Conservation (phyloP, 768 basidiomycete species). For the Kwoniella dendrophila region DNA sequence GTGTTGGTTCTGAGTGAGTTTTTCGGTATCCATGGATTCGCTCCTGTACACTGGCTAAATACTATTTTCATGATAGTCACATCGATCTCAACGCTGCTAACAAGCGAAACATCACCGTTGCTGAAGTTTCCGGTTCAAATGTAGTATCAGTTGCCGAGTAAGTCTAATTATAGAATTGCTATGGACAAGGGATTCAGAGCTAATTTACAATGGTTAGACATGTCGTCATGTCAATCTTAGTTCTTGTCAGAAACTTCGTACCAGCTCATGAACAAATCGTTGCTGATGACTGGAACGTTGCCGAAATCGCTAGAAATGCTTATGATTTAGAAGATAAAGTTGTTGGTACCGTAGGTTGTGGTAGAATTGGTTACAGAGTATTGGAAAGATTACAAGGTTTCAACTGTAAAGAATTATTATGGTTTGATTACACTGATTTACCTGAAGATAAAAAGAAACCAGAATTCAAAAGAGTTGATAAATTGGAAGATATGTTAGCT, state of each 20-base stretch:
- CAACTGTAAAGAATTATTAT: slow-evolving; percentile 84
- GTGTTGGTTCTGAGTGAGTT: slow-evolving; percentile 86
- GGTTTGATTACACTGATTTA: slow-evolving; percentile 78
- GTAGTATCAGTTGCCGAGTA: slow-evolving; percentile 79
- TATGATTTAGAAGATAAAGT: slow-evolving; percentile 90
- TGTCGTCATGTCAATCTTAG: slow-evolving; percentile 74
- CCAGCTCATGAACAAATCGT: slow-evolving; percentile 72
- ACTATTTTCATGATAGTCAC: slow-evolving; percentile 27
- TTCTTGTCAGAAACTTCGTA: slow-evolving; percentile 86
- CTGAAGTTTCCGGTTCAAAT: slow-evolving; percentile 83
- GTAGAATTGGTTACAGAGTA: slow-evolving; percentile 83
- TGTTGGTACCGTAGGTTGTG: slow-evolving; percentile 80
- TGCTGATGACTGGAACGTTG: slow-evolving; percentile 83
- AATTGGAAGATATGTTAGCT: slow-evolving; percentile 68
- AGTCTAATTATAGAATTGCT: background rate
- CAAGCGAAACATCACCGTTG: slow-evolving; percentile 74
- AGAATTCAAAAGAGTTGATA: slow-evolving; percentile 63
- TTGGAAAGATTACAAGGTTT: slow-evolving; percentile 66
- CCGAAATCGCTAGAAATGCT: slow-evolving; percentile 76
- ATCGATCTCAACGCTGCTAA: slow-evolving; percentile 81
- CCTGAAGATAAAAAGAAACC: slow-evolving; percentile 56
- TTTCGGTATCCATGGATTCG: background rate
- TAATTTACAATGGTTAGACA: no score
- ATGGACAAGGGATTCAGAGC: no score
- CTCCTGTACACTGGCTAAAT: background rate